Conservation (phyloP, 2,329 filamentous ascomycete genomes). For the Colletotrichum cereale region DNA sequence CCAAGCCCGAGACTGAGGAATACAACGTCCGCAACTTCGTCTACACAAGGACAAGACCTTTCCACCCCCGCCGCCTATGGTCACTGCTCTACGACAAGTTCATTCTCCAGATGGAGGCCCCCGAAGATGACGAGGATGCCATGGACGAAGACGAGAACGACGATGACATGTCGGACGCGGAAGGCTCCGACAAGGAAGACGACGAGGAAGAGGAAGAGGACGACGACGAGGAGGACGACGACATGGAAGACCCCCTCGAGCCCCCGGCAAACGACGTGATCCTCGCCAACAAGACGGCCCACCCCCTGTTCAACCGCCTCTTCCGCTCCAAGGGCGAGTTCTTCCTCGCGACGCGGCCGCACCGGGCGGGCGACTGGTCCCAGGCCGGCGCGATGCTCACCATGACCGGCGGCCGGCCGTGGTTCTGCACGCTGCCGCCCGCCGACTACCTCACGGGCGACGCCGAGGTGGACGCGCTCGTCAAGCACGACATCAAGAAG, state of each 20-base stretch:
- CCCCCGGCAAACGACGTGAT: conserved; percentile 58
- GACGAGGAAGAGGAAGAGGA: conserved; percentile 44
- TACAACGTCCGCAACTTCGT: conserved; percentile 80
- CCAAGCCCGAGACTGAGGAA: conserved; percentile 79
- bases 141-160: conserved; percentile 47
- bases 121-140: conserved; percentile 46
- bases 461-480: conserved; percentile 60
- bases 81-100: conserved; percentile 62
- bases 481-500: conserved; percentile 62
- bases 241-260: conserved; percentile 46
- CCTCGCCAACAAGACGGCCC: conserved; percentile 67
- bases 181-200: conserved; percentile 35
- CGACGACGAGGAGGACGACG: conserved; percentile 42
- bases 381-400: conserved; percentile 75
- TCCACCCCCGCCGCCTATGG: conserved; percentile 62
- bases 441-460: conserved; percentile 63
- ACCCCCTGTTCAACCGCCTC: conserved; percentile 65
- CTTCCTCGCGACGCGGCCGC: conserved; percentile 70
- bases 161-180: conserved; percentile 47
- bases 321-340: conserved; percentile 74
- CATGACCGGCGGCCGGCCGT: conserved; percentile 64
- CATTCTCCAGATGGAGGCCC: conserved; percentile 61
- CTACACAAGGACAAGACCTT: conserved; percentile 70
- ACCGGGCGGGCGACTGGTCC: conserved; percentile 69
- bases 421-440: conserved; percentile 71